These are phyloP conservation scores for Babesia gibsoni DNA, from an alignment of 169 alveolate species.

Conservation along the genomic window DNA sequence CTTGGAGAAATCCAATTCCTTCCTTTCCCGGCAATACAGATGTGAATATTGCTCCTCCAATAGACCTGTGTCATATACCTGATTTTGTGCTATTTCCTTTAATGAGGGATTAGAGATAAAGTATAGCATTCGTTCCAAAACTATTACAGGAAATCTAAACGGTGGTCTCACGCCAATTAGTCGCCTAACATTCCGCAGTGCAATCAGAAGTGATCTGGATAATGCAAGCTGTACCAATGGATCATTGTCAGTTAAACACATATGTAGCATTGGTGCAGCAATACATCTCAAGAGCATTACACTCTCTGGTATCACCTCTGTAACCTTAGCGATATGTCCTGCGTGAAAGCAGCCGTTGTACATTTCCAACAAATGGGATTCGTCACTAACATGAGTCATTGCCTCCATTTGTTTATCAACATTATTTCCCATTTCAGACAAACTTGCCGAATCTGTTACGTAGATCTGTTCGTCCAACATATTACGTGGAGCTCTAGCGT, in stretches of 20 bases:
- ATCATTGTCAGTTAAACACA: neutral
- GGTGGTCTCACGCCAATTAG: too few species aligned
- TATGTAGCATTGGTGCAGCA: constrained; percentile 2
- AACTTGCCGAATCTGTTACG: neutral
- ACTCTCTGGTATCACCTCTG: neutral
- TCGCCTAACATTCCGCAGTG: neutral
- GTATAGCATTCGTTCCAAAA: constrained; percentile 11
- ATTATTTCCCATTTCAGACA: neutral
- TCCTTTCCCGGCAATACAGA: neutral
- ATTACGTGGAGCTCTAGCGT: neutral
- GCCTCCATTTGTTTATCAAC: neutral
- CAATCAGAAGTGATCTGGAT: neutral
- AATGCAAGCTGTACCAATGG: neutral
- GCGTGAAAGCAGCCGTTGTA: neutral
- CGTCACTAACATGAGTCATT: neutral
- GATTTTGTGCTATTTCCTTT: constrained; percentile 18
- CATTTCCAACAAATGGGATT: neutral
- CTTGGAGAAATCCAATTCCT: constrained; percentile 8
- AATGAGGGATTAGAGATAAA: constrained; percentile 21
- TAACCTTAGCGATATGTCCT: neutral
- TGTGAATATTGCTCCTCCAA: constrained; percentile 3
- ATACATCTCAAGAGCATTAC: neutral
- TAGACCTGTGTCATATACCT: neutral
- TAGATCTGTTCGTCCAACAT: neutral
- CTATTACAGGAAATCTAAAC: neutral